Conservation (phyloP, 2,329 filamentous ascomycete species). For the Cryphonectria naterciae region DNA sequence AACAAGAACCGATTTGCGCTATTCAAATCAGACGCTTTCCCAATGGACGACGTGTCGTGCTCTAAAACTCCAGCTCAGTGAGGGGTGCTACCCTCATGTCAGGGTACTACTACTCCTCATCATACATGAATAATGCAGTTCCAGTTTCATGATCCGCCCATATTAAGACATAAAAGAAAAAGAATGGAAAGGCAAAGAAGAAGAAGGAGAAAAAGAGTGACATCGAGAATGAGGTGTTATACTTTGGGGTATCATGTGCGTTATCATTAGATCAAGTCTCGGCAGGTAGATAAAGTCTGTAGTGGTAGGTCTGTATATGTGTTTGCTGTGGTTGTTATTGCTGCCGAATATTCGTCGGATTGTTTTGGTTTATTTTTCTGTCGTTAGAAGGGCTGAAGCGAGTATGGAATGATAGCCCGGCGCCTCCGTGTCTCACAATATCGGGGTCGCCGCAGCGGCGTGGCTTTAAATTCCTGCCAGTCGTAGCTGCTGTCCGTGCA, state of each 20-base stretch:
- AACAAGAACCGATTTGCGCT: constrained; percentile 9
- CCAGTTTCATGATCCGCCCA: not conserved
- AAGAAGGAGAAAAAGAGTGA: not conserved
- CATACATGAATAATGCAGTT: constrained; percentile 13
- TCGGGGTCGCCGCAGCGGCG: constrained; percentile 23
- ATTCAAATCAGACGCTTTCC: constrained; percentile 19
- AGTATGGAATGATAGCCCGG: constrained; percentile 28
- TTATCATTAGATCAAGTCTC: constrained; percentile 23
- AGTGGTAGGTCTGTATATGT: not conserved
- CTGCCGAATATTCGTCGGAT: not conserved
- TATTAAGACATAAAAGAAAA: not conserved
- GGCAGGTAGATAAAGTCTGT: not conserved
- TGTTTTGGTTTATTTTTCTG: not conserved
- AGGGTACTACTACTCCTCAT: not conserved
- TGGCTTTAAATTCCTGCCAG: constrained; percentile 35
- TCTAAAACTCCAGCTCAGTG: constrained; percentile 22
- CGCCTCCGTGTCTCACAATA: constrained; percentile 30
- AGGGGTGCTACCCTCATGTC: not conserved
- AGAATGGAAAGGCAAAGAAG: not conserved
- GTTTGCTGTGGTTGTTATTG: constrained; percentile 1
- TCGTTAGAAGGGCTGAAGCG: constrained; percentile 36
- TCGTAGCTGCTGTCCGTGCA: constrained; percentile 30
- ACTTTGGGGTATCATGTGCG: constrained; percentile 27
- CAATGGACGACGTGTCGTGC: constrained; percentile 11
- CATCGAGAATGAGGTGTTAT: not conserved